Conservation (phyloP, 129 eudicot species). For the Pulicaria dysenterica region DNA sequence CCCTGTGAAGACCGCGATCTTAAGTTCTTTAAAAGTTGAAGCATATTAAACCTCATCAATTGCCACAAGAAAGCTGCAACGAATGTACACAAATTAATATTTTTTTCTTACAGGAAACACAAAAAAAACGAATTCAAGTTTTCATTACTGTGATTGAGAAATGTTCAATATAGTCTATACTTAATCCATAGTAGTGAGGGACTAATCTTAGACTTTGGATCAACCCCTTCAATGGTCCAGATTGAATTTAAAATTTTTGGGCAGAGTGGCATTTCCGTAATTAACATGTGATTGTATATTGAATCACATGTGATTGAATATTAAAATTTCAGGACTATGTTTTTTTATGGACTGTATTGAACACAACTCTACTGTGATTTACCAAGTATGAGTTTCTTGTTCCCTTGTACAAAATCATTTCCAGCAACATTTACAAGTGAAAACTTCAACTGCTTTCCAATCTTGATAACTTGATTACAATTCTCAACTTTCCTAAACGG, state of each 20-base stretch:
- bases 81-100: background rate
- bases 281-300: no score
- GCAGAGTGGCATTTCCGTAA: no score
- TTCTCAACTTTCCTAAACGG: conserved; percentile 99
- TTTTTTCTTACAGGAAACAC: background rate
- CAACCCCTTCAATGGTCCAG: no score
- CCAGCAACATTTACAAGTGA: conserved; percentile 94
- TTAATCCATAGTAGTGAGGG: no score
- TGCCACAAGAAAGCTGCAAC: conserved; percentile 94
- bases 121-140: background rate
- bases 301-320: no score
- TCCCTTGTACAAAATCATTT: conserved; percentile 94
- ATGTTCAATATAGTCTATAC: no score
- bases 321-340: no score
- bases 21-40: conserved; percentile 82
- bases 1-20: conserved; percentile 75
- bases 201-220: no score
- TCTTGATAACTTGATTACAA: conserved; percentile 90
- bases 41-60: conserved; percentile 93
- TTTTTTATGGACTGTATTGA: no score
- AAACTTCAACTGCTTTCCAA: conserved; percentile 83
- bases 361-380: conserved; percentile 28
- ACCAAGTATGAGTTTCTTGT: conserved; percentile 96
- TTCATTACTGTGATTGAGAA: background rate
- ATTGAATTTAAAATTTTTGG: no score